Evolutionary conservation across 2,329 filamentous ascomycete species (phyloP).

Genomic region (Botrytis hyacinthi): DNA sequence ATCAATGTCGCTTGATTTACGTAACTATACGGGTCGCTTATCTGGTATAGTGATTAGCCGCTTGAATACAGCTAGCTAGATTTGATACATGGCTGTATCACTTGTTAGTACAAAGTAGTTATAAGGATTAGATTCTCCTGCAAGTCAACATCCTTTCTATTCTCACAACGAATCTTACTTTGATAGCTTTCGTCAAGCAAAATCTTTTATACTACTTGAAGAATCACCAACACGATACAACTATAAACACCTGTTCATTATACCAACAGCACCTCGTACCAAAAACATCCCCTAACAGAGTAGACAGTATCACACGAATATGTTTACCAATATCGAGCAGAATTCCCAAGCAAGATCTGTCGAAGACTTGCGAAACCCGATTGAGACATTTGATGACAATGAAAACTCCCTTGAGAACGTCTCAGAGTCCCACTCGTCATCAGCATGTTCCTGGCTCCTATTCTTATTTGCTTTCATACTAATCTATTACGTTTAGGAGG

Average conservation of each 20-base stretch:
- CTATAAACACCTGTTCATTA: not conserved
- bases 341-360: not conserved
- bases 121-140: not conserved
- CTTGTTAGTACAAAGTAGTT: not conserved
- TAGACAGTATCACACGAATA: not conserved
- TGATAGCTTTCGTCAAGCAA: not conserved
- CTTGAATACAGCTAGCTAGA: not conserved
- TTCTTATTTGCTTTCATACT: not conserved
- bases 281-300: fast-evolving
- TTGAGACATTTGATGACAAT: not conserved
- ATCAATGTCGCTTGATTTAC: not conserved
- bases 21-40: not conserved
- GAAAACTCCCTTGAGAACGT: fast-evolving
- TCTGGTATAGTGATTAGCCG: not conserved
- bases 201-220: not conserved
- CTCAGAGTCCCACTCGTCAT: not conserved
- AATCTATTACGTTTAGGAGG: not conserved
- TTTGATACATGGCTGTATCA: not conserved
- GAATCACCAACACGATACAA: fast-evolving
- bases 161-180: not conserved
- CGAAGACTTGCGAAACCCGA: not conserved
- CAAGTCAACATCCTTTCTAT: not conserved
- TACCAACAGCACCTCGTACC: fast-evolving
- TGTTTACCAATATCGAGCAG: not conserved
- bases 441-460: not conserved